Percentiles rank a stretch among this genome's conserved stretches.
Evolutionary conservation across 176 grass and related monocot genomes (phyloP).

Genomic region (Typha latifolia): DNA sequence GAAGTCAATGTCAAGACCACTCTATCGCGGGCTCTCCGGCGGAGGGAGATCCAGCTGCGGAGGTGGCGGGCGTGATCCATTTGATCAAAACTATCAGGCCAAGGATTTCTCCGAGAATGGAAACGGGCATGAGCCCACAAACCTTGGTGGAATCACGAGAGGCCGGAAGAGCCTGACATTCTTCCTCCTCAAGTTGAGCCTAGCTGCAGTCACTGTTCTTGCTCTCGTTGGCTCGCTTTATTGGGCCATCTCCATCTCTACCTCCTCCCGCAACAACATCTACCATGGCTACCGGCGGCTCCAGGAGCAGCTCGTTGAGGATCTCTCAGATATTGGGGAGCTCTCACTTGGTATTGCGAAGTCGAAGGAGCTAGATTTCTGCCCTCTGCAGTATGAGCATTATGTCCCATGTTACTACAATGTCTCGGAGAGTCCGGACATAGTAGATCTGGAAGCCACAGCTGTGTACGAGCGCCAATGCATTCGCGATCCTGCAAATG

Average conservation of each 20-base stretch:
- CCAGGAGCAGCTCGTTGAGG: slow-evolving; percentile 15
- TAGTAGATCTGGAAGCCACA: slow-evolving; percentile 3
- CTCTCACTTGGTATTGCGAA: slow-evolving; percentile 11
- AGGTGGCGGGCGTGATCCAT: slow-evolving; percentile 1
- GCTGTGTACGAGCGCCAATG: slow-evolving; percentile 16
- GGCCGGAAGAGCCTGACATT: slow-evolving; percentile 10
- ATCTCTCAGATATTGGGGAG: slow-evolving; percentile 19
- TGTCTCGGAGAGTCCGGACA: slow-evolving; percentile 15
- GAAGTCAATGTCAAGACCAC: slow-evolving; percentile 10
- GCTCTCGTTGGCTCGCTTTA: slow-evolving; percentile 7
- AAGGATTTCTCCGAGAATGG: slow-evolving; percentile 19
- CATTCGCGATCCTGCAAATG: neutral
- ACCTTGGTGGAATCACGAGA: neutral
- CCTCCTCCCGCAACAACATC: slow-evolving; percentile 1
- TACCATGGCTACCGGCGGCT: slow-evolving; percentile 15
- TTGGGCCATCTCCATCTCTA: slow-evolving; percentile 22
- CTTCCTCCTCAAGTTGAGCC: slow-evolving; percentile 5
- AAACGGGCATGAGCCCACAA: neutral
- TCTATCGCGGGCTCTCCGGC: slow-evolving; percentile 18
- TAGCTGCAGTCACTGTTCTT: neutral
- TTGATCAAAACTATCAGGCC: slow-evolving; percentile 8
- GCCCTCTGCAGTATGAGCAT: slow-evolving; percentile 16
- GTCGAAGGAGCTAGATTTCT: slow-evolving; percentile 24
- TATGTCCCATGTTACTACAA: slow-evolving; percentile 25
- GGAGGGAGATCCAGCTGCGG: slow-evolving; percentile 3